These are phyloP conservation scores for Capsella rubella DNA, from an alignment of 441 rosid genomes.

Conservation along the genomic window DNA sequence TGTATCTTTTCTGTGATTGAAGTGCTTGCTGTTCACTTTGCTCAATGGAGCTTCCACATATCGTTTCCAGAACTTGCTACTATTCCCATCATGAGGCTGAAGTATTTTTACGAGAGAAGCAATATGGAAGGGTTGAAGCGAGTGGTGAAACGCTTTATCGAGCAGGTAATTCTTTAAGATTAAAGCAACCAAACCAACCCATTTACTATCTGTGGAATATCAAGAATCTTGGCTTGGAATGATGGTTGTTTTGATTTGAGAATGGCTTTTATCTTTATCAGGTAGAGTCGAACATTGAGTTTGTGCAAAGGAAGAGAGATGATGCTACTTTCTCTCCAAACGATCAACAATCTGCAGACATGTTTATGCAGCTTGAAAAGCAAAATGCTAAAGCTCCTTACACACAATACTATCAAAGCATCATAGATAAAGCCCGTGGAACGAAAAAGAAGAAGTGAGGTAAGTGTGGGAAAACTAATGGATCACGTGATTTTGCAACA, in stretches of 20 bases:
- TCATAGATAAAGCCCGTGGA: conserved; percentile 59
- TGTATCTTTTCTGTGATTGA: conserved; percentile 68
- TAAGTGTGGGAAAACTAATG: conserved; percentile 3
- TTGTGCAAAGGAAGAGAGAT: conserved; percentile 83
- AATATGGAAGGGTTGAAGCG: conserved; percentile 66
- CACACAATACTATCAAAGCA: conserved; percentile 73
- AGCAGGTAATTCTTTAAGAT: conserved; percentile 57
- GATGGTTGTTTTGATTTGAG: conserved; percentile 24
- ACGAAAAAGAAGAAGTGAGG: conserved; percentile 33
- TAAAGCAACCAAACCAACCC: neutral
- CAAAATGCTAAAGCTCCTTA: conserved; percentile 55
- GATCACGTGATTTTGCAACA: neutral
- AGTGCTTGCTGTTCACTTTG: conserved; percentile 79
- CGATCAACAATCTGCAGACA: conserved; percentile 72
- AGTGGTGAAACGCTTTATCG: conserved; percentile 71
- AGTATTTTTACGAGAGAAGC: conserved; percentile 66
- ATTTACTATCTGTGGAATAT: conserved; percentile 1
- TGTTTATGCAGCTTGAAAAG: conserved; percentile 86
- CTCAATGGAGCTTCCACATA: conserved; percentile 90
- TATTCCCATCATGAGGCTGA: conserved; percentile 68
- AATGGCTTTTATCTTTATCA: conserved; percentile 28
- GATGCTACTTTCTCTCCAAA: conserved; percentile 88
- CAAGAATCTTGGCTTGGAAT: conserved; percentile 19
- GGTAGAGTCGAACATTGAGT: conserved; percentile 84
- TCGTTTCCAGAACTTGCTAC: conserved; percentile 94